Conservation (phyloP, 2,329 filamentous ascomycete genomes). For the Metarhizium robertsii region DNA sequence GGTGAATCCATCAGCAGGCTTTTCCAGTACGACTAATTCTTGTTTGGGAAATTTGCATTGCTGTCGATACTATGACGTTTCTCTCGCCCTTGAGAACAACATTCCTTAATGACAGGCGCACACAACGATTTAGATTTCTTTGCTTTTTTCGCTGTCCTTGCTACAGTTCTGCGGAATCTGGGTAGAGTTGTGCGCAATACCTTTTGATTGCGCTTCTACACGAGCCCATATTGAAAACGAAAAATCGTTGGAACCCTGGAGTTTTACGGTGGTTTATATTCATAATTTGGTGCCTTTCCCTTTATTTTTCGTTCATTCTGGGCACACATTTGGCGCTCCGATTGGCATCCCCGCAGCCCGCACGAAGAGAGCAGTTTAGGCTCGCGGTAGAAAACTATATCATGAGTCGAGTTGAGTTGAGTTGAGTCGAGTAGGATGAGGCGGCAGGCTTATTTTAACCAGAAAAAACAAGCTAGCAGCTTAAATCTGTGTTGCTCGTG, state of each 20-base stretch:
- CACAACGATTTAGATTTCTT: neutral
- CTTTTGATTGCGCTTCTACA: neutral
- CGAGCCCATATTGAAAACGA: neutral
- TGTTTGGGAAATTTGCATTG: neutral
- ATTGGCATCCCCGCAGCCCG: neutral
- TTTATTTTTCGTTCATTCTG: neutral
- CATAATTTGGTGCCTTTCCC: neutral
- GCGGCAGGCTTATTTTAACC: neutral
- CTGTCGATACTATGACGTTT: neutral
- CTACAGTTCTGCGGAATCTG: neutral
- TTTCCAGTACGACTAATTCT: constrained; percentile 41
- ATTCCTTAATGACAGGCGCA: neutral
- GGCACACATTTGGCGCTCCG: neutral
- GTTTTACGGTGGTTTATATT: neutral
- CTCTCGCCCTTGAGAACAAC: neutral
- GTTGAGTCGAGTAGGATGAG: neutral
- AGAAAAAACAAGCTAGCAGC: neutral
- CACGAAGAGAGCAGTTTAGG: too few relatives aligned
- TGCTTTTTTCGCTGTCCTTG: neutral
- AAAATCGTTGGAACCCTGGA: neutral
- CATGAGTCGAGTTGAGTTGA: neutral
- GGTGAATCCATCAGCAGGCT: constrained; percentile 95
- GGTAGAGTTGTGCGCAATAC: neutral
- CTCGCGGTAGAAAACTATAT: neutral
- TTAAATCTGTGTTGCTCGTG: constrained; percentile 1